phyloP scores from a whole-genome alignment of 148 eudicot species.

The Spergularia marina region DNA sequence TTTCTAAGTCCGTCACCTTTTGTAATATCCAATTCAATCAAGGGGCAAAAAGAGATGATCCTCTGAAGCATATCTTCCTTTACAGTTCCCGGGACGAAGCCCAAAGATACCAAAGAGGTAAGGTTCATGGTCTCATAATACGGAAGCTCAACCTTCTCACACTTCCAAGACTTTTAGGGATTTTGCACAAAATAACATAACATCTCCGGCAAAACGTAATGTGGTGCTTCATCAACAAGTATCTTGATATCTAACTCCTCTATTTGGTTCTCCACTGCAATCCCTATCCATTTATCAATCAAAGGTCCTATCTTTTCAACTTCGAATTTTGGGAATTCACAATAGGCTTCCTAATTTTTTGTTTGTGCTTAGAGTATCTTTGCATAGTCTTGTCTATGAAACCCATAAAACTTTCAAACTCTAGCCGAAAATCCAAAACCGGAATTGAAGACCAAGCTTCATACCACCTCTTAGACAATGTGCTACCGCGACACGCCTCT shows the following conservation, averaged over 20 bases:
- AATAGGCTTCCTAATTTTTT: neutral
- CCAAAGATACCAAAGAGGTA: neutral
- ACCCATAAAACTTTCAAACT: too few relatives aligned
- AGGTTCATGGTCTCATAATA: constrained; percentile 1
- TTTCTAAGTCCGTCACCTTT: neutral
- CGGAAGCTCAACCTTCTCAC: neutral
- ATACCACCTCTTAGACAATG: constrained; percentile 1
- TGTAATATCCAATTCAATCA: neutral
- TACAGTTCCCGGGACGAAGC: neutral
- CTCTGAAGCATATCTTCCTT: constrained; percentile 4
- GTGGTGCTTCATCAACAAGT: neutral
- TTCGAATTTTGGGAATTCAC: too few relatives aligned
- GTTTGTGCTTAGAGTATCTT: neutral
- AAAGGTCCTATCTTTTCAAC: neutral
- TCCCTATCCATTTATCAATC: constrained; percentile 4
- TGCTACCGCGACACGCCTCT: neutral
- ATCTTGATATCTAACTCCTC: neutral
- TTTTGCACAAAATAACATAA: constrained; percentile 1
- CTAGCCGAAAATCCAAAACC: constrained; percentile 1
- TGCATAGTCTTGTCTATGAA: too few relatives aligned
- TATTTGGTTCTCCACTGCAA: constrained; percentile 3
- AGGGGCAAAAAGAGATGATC: constrained; percentile 7
- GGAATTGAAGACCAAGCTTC: neutral
- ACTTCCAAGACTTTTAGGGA: constrained; percentile 6
- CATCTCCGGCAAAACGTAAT: neutral